Evolutionary conservation across 2,329 filamentous ascomycete species (phyloP), one percentile per base, ranked within the genome.

Genomic region (Diaporthe aspalathi): DNA sequence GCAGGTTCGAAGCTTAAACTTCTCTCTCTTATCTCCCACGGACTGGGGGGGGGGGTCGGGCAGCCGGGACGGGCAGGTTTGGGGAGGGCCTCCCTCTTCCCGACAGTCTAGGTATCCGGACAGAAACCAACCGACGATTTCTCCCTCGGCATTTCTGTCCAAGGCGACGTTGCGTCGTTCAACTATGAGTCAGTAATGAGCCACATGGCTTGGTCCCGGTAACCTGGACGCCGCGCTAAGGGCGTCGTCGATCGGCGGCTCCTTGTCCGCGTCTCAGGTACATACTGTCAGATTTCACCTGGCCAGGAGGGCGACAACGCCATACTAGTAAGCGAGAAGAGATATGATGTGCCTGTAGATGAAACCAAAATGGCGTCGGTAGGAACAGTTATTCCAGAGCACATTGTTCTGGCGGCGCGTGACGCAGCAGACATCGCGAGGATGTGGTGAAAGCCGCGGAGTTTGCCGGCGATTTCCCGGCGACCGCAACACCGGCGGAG

Each of bases 101-200:
- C 12, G 20, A 24, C 2, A 3, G 7, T 1, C 5, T 22, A 27
- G n/a, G 27, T 16, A 27, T n/a, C n/a, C n/a, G n/a, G 57, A 7
- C 32, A 32, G 22, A 63, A 22, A 3, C 57, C n/a, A 11, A 35
- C 38, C 1, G 38, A 24, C 14, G 38, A 20, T 60, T 57, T 22
- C 56, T 8, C 56, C 5, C 17, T 47, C 43, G 57, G 57, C 20
- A 14, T 47, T 27, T n/a, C 57, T 24, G 27, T 14, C 27, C 12
- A 3, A 22, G 43, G 40, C 27, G 24, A 63, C 60, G 60, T 63
- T 63, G 57, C 57, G 40, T 63, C 20, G 57, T 35, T 35, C 22
- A 27, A 35, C 22, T 49, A 12, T 43, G 32, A 63, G 43, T 49
- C 57, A 63, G 27, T 49, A 17, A 24, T 62, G 27, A 63, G 16